Evolutionary conservation across 495 filamentous ascomycete genomes (phyloP), one percentile per base, ranked within the genome.

Genomic region (Lasiosphaeria miniovina): DNA sequence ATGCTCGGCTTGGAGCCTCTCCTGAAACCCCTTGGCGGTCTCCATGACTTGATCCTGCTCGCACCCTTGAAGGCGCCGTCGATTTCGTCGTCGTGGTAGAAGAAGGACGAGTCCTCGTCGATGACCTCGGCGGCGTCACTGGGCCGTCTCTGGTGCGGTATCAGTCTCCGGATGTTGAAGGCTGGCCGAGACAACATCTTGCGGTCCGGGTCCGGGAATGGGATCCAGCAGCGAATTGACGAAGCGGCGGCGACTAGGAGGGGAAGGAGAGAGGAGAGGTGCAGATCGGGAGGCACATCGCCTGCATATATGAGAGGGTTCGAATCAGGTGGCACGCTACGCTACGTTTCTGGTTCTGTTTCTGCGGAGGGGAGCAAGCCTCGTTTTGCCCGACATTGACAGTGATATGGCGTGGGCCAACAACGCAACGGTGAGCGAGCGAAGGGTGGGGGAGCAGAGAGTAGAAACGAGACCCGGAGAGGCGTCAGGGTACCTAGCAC

Each of bases 131-230:
- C 73, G 57, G 62, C 54, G 24, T 31, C 46, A 36, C 57, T 55
- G 10, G 61, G 66, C 31, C 52, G 61, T 66, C 72, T 68, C 55
- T 69, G 65, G 48, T 72, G 71, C 14, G 74, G 69, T 54, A 79
- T 74, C 35, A 78, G 61, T 65, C 71, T 71, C 57, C 76, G 75
- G 58, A 80, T 80, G 63, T 67, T 77, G 64, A 75, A 70, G 54
- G 66, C 66, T 38, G 77, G 68, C 68, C 73, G 69, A 50, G 75
- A 72, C 61, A 74, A 67, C 77, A 80, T 79, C 59, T 36, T 75
- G 65, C 60, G 58, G 53, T 52, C 24, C 54, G 12, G 49, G 24
- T 24, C 24, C 24, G 24, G 24, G 24, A 24, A 24, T 24, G 24
- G 12, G 36, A 38, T 41, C 46, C 51, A 17, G 55, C 43, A 52